Evolutionary conservation across 139 green algal species (phyloP), one percentile per base, ranked within the genome.

Genomic region (Chlamydomonas applanata): DNA sequence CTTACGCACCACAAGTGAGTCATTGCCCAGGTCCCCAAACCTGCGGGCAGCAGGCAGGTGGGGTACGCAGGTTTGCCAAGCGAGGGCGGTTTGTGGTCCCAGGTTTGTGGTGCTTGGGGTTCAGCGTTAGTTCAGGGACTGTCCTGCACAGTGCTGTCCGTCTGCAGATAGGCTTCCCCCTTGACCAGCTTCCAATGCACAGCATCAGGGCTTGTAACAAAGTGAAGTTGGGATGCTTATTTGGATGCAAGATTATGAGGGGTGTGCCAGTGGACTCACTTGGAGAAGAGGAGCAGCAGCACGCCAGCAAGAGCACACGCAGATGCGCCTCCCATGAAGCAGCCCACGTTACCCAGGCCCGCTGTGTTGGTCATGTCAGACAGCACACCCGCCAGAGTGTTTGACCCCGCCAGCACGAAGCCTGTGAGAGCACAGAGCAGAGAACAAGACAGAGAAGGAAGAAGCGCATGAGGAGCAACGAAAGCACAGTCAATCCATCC

Each of bases 271-370:
- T 14, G 13, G 4, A 30, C 64, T 4, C 64, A 75, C 69, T 54
- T 66, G 5, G 57, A 74, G 72, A 92, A 94, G 1, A 85, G 14
- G 17, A 88, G 27, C 57, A 95, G 83, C 22, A 86, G 71, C 29
- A 87, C 9, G 1, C 75, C 78, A 0, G 89, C 85, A 22, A 89
- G 64, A 13, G 75, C 61, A 27, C 80, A 85, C 0, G 90, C 89
- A 1, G 59, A 65, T 19, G 80, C 86, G 32, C 89, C 90, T 25
- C 90, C 90, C 30, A 69, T 76, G 75, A 95, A 95, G 83, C 90
- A 95, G 34, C 90, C 90, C 13, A 91, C 82, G 69, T 92, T 91
- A 46, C 90, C 90, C 20, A 82, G 9, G 11, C 82, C 87, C 9
- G 72, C 69, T 13, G 35, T 24, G 5, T 72, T 69, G 0, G 86